Evolutionary conservation across 306 rosid genomes (phyloP).

Genomic region (Astragalus glycyphyllos): DNA sequence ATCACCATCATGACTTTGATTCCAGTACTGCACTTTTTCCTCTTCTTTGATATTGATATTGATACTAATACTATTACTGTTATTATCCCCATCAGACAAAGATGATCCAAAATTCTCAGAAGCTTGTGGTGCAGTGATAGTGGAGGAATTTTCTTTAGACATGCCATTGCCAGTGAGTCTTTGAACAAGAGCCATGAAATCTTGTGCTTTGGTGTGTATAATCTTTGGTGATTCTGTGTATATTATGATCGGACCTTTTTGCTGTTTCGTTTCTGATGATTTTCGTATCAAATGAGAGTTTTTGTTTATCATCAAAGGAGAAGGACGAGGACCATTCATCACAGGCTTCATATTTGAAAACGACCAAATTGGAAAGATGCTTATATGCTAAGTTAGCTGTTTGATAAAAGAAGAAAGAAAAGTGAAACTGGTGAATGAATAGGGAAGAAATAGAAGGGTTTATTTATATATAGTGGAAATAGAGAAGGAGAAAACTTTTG

Average conservation of each 20-base stretch:
- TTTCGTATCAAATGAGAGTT: constrained; percentile 58
- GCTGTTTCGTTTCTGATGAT: constrained; percentile 40
- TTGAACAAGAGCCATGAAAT: constrained; percentile 90
- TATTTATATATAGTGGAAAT: not conserved
- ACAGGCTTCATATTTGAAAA: constrained; percentile 44
- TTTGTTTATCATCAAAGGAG: constrained; percentile 65
- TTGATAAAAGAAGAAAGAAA: constrained; percentile 6
- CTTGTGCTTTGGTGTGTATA: constrained; percentile 71
- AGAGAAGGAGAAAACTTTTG: not conserved
- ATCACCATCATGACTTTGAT: constrained; percentile 22
- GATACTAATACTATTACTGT: constrained; percentile 6
- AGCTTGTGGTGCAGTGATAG: constrained; percentile 4
- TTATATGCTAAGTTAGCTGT: too few relatives aligned
- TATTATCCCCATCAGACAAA: constrained; percentile 33
- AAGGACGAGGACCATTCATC: constrained; percentile 72
- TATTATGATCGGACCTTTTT: constrained; percentile 68
- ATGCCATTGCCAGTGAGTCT: constrained; percentile 69
- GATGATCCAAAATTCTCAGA: constrained; percentile 46
- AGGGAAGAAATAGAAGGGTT: not conserved
- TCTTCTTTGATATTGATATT: not conserved
- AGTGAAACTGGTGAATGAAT: constrained; percentile 17
- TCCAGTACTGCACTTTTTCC: not conserved
- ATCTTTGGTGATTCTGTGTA: constrained; percentile 81
- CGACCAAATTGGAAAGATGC: too few relatives aligned
- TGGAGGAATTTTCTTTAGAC: constrained; percentile 16